Evolutionary conservation across 768 basidiomycete species (phyloP).

Genomic region (Arthromyces matolae): DNA sequence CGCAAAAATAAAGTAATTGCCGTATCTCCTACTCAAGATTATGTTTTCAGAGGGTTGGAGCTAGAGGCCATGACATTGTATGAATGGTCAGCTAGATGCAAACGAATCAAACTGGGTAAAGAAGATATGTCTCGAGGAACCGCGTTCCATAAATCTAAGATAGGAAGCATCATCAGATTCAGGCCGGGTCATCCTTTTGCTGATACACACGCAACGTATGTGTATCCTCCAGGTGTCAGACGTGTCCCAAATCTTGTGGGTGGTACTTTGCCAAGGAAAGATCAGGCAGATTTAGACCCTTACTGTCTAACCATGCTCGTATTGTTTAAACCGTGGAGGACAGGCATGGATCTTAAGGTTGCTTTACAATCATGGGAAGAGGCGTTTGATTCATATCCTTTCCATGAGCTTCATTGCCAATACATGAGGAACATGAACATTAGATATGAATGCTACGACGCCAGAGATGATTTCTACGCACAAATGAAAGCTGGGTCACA

Average conservation of each 20-base stretch:
- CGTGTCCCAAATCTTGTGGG: constrained; percentile 1
- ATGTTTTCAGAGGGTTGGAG: constrained; percentile 22
- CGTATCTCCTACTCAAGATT: constrained; percentile 28
- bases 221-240: background rate
- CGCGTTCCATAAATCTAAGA: no score
- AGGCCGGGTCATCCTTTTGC: constrained; percentile 19
- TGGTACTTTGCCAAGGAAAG: background rate
- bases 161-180: background rate
- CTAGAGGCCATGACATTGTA: constrained; percentile 21
- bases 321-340: constrained; percentile 25
- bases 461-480: constrained; percentile 25
- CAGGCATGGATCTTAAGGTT: constrained; percentile 19
- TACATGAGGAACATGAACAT: constrained; percentile 28
- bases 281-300: constrained; percentile 4
- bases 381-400: constrained; percentile 14
- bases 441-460: constrained; percentile 28
- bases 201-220: constrained; percentile 16
- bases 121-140: no score
- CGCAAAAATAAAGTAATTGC: constrained; percentile 16
- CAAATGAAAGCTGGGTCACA: no score
- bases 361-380: constrained; percentile 21
- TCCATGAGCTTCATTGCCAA: constrained; percentile 10
- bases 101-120: constrained; percentile 8
- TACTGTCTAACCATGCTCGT: constrained; percentile 10
- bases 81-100: constrained; percentile 23